phyloP scores from a whole-genome alignment of 2,329 filamentous ascomycete species.

The Thelonectria blattea region DNA sequence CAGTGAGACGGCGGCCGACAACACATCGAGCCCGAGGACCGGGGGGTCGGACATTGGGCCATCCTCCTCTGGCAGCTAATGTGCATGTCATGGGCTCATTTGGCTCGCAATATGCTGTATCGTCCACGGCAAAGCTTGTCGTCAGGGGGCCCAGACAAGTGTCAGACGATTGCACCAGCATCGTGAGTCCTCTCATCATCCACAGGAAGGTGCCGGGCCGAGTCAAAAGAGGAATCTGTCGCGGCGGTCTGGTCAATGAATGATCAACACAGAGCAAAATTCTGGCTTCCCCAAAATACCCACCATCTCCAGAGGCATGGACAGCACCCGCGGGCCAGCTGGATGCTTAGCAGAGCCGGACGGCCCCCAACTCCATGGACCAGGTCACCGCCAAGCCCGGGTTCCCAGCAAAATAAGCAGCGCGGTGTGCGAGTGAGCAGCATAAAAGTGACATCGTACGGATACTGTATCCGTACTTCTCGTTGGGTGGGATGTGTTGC shows the following conservation, averaged over 20 bases:
- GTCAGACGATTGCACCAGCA: constrained; percentile 15
- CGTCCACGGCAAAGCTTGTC: neutral
- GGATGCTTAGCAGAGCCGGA: constrained; percentile 6
- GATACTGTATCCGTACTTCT: too few relatives aligned
- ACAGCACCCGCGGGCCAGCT: constrained; percentile 4
- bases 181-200: constrained; percentile 12
- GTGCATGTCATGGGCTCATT: constrained; percentile 5
- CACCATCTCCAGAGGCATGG: neutral
- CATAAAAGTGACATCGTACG: too few relatives aligned
- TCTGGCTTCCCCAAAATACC: constrained; percentile 13
- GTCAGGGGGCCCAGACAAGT: constrained; percentile 12
- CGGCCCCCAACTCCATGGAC: constrained; percentile 9
- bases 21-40: constrained; percentile 8
- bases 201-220: neutral
- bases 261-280: neutral
- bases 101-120: constrained; percentile 2
- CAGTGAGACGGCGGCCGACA: constrained; percentile 14
- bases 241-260: neutral
- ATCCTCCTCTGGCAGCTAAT: constrained; percentile 4
- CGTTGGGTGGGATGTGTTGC: too few relatives aligned
- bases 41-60: constrained; percentile 9
- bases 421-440: constrained; percentile 4
- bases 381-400: constrained; percentile 6
- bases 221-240: neutral
- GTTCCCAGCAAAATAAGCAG: neutral